These are phyloP conservation scores for Sporobolomyces roseus DNA, from an alignment of 768 basidiomycete genomes.

Conservation along the genomic window DNA sequence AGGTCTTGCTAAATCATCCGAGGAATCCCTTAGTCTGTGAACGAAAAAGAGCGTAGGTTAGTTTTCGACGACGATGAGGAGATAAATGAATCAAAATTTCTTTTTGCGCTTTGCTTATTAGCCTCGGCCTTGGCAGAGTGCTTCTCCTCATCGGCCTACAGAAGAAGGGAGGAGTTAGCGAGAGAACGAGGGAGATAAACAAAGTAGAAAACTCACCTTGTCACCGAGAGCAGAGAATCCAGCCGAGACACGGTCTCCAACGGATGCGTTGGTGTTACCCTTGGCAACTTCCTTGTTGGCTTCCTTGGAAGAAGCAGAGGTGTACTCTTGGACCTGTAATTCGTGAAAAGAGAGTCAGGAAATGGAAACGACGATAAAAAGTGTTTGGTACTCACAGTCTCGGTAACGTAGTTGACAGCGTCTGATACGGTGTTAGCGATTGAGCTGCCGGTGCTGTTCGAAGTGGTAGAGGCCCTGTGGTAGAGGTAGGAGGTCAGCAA, in stretches of 20 bases:
- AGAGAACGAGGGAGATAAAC: not conserved
- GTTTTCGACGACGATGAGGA: not conserved
- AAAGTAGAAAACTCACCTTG: conserved; percentile 14
- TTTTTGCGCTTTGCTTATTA: conserved; percentile 21
- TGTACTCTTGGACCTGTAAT: no score
- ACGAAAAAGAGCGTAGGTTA: no score
- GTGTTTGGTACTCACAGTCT: conserved; percentile 38
- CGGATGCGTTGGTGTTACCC: conserved; percentile 26
- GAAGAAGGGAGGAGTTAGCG: not conserved
- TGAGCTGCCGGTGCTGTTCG: conserved; percentile 15
- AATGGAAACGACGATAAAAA: not conserved
- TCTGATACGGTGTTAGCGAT: conserved; percentile 26
- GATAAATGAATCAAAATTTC: not conserved
- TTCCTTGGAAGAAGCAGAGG: not conserved
- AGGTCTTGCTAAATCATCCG: no score
- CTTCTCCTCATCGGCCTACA: not conserved
- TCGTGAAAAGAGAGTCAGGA: not conserved
- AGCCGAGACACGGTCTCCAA: conserved; percentile 29
- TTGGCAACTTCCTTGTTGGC: conserved; percentile 27
- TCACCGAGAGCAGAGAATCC: conserved; percentile 23
- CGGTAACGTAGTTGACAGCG: conserved; percentile 28
- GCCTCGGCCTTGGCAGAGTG: conserved; percentile 14
- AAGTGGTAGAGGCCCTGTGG: conserved; percentile 22
- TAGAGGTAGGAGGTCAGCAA: no score
- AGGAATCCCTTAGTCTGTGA: no score